Conservation (phyloP, 331 rosid species). For the Acacia concinna region DNA sequence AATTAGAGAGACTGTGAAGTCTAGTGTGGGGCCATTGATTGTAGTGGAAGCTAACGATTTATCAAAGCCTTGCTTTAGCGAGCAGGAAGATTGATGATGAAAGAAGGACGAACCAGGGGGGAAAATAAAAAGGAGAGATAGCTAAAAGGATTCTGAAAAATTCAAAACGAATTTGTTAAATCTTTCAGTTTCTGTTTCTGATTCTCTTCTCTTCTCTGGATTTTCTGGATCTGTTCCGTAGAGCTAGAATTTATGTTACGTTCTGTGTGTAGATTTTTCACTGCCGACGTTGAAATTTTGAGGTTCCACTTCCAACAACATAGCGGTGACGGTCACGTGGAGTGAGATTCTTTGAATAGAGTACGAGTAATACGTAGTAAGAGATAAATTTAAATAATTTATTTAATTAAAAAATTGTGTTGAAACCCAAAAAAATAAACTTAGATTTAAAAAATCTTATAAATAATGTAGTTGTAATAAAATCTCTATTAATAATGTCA, state of each 20-base stretch:
- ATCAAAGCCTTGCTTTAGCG: constrained; percentile 77
- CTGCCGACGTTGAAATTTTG: constrained; percentile 15
- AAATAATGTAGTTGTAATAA: too few species aligned
- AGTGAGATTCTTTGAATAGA: not conserved
- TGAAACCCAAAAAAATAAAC: too few species aligned
- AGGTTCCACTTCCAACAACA: constrained; percentile 35
- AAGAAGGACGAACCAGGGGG: constrained; percentile 4
- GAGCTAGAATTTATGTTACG: not conserved
- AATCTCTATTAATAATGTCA: too few species aligned
- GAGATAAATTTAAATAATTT: too few species aligned
- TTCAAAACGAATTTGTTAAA: not conserved
- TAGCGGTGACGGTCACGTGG: constrained; percentile 46
- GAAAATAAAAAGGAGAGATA: not conserved
- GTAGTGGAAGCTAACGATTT: constrained; percentile 67
- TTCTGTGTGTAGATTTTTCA: not conserved
- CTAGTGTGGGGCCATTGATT: constrained; percentile 81
- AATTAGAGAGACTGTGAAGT: constrained; percentile 25
- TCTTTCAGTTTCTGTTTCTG: not conserved
- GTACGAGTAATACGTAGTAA: too few species aligned
- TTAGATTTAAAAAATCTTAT: too few species aligned
- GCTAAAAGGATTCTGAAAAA: not conserved
- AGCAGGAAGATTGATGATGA: constrained; percentile 69
- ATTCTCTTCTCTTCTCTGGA: not conserved
- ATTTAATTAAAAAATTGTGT: too few species aligned
- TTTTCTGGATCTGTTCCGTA: not conserved